phyloP scores from a whole-genome alignment of 2,329 filamentous ascomycete species.

The Diplodia intermedia region DNA sequence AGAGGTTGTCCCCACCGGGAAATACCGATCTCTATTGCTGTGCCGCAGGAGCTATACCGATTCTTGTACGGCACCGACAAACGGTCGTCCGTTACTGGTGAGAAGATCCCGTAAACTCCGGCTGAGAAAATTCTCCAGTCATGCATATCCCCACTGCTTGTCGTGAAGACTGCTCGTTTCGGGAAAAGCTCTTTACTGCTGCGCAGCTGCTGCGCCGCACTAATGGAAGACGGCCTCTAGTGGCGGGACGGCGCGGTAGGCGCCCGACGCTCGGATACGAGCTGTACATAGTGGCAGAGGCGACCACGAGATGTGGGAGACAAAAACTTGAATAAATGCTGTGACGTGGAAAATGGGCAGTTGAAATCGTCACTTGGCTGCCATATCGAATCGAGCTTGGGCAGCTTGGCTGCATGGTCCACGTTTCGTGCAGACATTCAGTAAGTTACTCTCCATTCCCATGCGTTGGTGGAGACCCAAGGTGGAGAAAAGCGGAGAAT shows the following conservation, averaged over 20 bases:
- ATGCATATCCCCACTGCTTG: neutral
- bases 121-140: neutral
- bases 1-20: neutral
- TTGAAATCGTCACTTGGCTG: neutral
- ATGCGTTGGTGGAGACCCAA: neutral
- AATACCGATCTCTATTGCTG: conserved; percentile 8
- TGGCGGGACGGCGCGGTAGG: neutral
- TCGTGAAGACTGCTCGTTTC: neutral
- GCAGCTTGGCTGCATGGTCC: neutral
- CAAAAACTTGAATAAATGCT: neutral
- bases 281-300: neutral
- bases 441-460: neutral
- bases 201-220: neutral
- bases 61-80: neutral
- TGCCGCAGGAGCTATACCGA: conserved; percentile 4
- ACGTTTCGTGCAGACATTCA: neutral
- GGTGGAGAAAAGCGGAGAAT: neutral
- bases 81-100: neutral
- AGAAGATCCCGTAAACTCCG: no score
- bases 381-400: neutral
- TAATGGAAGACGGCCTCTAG: neutral
- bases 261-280: neutral
- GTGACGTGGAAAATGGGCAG: neutral
- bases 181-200: neutral
- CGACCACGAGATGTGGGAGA: neutral